These are phyloP conservation scores for Purpureocillium lavendulum DNA, from an alignment of 2,329 filamentous ascomycete species.

Conservation along the genomic window DNA sequence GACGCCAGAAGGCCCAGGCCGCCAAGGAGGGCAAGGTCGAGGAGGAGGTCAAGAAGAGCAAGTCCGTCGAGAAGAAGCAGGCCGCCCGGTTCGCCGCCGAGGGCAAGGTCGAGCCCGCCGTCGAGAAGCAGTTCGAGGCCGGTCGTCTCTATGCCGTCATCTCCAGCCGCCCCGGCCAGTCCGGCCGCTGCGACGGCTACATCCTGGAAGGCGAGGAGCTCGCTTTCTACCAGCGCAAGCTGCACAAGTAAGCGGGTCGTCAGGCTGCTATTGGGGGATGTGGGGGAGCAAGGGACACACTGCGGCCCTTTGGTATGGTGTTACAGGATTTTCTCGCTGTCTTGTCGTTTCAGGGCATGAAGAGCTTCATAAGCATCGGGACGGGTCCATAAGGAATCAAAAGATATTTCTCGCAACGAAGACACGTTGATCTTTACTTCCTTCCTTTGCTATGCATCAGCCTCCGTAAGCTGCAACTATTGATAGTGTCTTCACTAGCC, in stretches of 20 bases:
- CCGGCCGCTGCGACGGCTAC: conserved; percentile 93
- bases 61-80: conserved; percentile 95
- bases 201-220: conserved; percentile 99
- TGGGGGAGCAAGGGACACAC: conserved; percentile 12
- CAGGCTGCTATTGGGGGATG: conserved; percentile 4
- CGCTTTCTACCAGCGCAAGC: conserved; percentile 99
- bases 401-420: conserved; percentile 24
- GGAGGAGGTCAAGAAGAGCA: conserved; percentile 85
- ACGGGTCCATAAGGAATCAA: conserved; percentile 29
- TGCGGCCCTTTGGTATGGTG: conserved; percentile 23
- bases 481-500: no score
- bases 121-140: conserved; percentile 99
- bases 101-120: conserved; percentile 86
- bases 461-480: no score
- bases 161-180: conserved; percentile 90
- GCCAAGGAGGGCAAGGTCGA: conserved; percentile 51
- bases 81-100: conserved; percentile 68
- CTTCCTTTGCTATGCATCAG: no score
- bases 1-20: conserved; percentile 74
- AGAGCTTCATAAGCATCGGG: conserved; percentile 28
- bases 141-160: conserved; percentile 94
- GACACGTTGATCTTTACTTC: conserved; percentile 3
- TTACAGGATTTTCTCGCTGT: conserved; percentile 27
- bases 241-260: conserved; percentile 74
- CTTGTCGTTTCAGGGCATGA: conserved; percentile 25